Conservation (phyloP, 805 yeast genomes). For the Wickerhamiella domercqiae region DNA sequence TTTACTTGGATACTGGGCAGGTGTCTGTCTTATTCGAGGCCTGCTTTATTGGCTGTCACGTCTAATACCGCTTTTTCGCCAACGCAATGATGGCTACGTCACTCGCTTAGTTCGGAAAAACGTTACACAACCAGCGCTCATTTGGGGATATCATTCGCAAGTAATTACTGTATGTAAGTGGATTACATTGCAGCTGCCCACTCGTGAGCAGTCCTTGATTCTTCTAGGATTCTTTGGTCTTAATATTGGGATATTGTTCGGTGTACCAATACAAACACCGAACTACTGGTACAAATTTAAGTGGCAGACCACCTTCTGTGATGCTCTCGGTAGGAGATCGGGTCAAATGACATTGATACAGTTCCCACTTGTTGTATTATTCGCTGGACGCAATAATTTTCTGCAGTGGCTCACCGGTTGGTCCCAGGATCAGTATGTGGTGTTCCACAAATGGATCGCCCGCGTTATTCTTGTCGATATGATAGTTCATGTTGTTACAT, state of each 20-base stretch:
- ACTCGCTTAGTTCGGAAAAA: conserved; percentile 5
- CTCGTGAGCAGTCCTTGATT: conserved; percentile 27
- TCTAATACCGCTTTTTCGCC: conserved; percentile 6
- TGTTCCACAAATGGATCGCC: conserved; percentile 32
- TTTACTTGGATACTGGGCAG: conserved; percentile 7
- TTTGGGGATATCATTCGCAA: conserved; percentile 15
- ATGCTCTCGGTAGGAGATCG: conserved; percentile 2
- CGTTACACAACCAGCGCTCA: conserved; percentile 20
- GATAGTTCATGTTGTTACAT: conserved; percentile 15
- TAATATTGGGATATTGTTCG: conserved; percentile 18
- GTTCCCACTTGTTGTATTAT: conserved; percentile 16
- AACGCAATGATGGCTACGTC: conserved; percentile 3
- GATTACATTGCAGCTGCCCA: conserved; percentile 22
- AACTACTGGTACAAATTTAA: background rate
- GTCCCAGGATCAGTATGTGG: conserved; percentile 39
- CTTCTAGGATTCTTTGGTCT: conserved; percentile 23
- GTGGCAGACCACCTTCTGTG: background rate
- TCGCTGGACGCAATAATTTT: conserved; percentile 59
- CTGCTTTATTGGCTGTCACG: conserved; percentile 9
- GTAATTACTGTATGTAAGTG: conserved; percentile 4
- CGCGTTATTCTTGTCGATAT: conserved; percentile 13
- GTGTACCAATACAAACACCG: background rate
- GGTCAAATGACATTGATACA: conserved; percentile 6
- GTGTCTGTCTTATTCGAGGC: conserved; percentile 7
- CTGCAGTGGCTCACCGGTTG: conserved; percentile 45